phyloP scores from a whole-genome alignment of 257 asterid genomes.

The Coffea canephora region DNA sequence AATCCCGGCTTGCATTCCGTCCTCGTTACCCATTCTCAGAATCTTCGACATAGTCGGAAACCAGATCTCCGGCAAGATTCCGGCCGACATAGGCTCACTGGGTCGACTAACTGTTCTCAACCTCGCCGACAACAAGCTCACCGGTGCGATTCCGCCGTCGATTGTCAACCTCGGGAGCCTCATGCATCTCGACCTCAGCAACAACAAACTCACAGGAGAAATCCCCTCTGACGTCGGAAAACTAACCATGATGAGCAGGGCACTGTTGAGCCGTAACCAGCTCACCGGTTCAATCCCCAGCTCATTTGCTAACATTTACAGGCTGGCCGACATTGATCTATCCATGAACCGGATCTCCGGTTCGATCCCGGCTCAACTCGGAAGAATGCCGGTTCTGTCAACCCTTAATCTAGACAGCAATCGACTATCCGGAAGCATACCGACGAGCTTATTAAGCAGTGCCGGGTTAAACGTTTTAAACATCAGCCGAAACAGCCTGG shows the following conservation, averaged over 20 bases:
- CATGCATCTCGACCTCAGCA: slow-evolving; percentile 80
- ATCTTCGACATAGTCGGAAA: slow-evolving; percentile 83
- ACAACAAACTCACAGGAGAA: slow-evolving; percentile 58
- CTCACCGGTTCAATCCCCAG: slow-evolving; percentile 73
- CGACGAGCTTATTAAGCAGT: slow-evolving; percentile 46
- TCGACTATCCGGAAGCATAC: slow-evolving; percentile 56
- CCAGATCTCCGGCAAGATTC: slow-evolving; percentile 72
- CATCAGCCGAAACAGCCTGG: slow-evolving; percentile 61
- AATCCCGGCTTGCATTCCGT: slow-evolving; percentile 67
- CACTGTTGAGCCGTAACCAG: slow-evolving; percentile 60
- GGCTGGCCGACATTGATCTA: slow-evolving; percentile 82
- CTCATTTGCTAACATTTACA: slow-evolving; percentile 48
- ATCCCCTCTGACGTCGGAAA: slow-evolving; percentile 77
- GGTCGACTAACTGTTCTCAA: slow-evolving; percentile 64
- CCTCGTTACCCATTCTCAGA: slow-evolving; percentile 53
- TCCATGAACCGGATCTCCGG: slow-evolving; percentile 70
- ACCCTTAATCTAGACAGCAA: slow-evolving; percentile 72
- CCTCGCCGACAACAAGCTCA: slow-evolving; percentile 76
- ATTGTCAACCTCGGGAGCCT: slow-evolving; percentile 58
- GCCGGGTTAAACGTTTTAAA: slow-evolving; percentile 73
- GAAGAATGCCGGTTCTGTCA: slow-evolving; percentile 89
- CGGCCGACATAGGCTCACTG: slow-evolving; percentile 63
- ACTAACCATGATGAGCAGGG: slow-evolving; percentile 86
- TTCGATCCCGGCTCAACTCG: slow-evolving; percentile 60
- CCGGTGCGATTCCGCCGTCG: slow-evolving; percentile 64